phyloP scores from a whole-genome alignment of 163 green algal species.

The Prototheca stagnorum region DNA sequence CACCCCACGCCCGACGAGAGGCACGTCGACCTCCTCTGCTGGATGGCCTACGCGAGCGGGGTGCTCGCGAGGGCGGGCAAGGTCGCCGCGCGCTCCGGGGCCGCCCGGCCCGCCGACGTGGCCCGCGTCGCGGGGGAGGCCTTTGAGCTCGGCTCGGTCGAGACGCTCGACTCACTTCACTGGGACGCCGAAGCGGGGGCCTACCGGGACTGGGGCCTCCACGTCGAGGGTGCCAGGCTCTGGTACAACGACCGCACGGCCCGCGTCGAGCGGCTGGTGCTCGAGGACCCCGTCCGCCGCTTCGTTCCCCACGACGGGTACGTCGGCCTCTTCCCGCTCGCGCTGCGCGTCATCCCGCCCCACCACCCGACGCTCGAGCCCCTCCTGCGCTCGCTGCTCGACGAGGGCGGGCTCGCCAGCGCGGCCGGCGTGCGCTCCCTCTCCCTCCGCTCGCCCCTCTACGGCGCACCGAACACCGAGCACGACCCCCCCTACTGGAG shows the following conservation, averaged over 20 bases:
- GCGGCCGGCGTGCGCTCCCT: slow-evolving; percentile 58
- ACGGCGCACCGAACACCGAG: slow-evolving; percentile 62
- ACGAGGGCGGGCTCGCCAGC: slow-evolving; percentile 49
- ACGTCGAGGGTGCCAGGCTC: slow-evolving; percentile 69
- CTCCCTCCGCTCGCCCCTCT: slow-evolving; percentile 20
- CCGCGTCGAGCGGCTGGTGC: slow-evolving; percentile 6
- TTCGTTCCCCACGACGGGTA: slow-evolving; percentile 76
- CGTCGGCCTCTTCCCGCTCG: slow-evolving; percentile 81
- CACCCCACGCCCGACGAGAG: slow-evolving; percentile 69
- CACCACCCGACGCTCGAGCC: slow-evolving; percentile 30
- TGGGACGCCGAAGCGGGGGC: slow-evolving; percentile 24
- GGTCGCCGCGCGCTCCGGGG: background rate
- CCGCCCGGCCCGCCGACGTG: too few species aligned
- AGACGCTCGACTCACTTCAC: slow-evolving; percentile 50
- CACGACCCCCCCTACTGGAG: slow-evolving; percentile 89
- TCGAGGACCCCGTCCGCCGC: slow-evolving; percentile 17
- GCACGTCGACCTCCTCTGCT: slow-evolving; percentile 84
- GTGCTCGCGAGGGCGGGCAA: slow-evolving; percentile 37
- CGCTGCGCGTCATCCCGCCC: slow-evolving; percentile 62
- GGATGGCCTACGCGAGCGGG: slow-evolving; percentile 57
- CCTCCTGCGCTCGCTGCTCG: slow-evolving; percentile 33
- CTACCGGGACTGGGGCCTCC: slow-evolving; percentile 76
- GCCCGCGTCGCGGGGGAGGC: too few species aligned
- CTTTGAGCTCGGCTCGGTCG: slow-evolving; percentile 28
- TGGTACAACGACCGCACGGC: too few species aligned